Evolutionary conservation across 768 basidiomycete genomes (phyloP).

Genomic region (Tephrocybe rancida): DNA sequence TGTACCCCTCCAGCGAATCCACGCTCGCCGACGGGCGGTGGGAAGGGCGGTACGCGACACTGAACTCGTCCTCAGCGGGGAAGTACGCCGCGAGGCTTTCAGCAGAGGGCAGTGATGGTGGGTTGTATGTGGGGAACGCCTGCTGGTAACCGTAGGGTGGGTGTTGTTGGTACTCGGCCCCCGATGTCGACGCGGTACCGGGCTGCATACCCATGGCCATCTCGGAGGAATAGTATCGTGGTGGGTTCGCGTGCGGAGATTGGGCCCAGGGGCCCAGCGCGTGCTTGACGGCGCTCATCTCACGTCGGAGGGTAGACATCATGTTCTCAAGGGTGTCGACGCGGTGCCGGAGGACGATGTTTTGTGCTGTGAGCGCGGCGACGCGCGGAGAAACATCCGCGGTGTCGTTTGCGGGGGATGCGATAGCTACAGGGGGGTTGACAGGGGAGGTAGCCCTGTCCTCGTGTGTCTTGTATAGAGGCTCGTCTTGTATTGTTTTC

Average conservation of each 20-base stretch:
- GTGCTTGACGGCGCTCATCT: conserved; percentile 56
- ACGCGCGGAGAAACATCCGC: conserved; percentile 39
- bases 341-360: conserved; percentile 59
- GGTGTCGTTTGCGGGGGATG: conserved; percentile 31
- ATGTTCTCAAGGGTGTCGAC: conserved; percentile 61
- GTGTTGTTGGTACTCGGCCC: conserved; percentile 4
- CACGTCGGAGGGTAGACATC: conserved; percentile 51
- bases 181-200: conserved; percentile 28
- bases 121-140: not conserved
- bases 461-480: not conserved
- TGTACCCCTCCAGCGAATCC: conserved; percentile 6
- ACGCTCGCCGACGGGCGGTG: not conserved
- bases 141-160: not conserved
- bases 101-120: not conserved
- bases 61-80: conserved; percentile 17
- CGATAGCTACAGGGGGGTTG: not conserved
- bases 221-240: conserved; percentile 23
- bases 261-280: conserved; percentile 58
- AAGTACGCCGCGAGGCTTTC: conserved; percentile 22
- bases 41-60: not conserved
- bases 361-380: conserved; percentile 59
- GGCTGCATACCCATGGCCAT: conserved; percentile 23
- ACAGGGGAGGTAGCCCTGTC: not conserved
- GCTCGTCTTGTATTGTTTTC: not conserved
- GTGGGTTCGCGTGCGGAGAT: not conserved